Conservation (phyloP, 2,329 filamentous ascomycete species). For the Fusarium irregulare region DNA sequence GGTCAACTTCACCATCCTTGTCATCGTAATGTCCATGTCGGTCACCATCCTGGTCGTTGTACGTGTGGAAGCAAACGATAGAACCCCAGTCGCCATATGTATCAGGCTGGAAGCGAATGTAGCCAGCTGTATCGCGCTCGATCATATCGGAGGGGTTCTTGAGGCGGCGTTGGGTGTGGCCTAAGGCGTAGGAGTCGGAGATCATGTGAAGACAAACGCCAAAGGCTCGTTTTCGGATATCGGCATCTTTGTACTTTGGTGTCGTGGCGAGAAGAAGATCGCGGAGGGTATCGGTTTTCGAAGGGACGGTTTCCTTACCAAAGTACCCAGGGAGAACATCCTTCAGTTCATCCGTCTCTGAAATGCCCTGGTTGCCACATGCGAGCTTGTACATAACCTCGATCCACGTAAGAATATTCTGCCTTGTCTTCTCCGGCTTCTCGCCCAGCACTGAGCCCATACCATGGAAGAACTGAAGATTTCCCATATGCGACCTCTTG, state of each 20-base stretch:
- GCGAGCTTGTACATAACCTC: conserved; percentile 39
- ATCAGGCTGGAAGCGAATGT: conserved; percentile 23
- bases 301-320: conserved; percentile 3
- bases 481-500: conserved; percentile 27
- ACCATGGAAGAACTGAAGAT: conserved; percentile 33
- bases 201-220: conserved; percentile 32
- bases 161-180: conserved; percentile 23
- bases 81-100: conserved; percentile 23
- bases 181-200: conserved; percentile 31
- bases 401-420: conserved; percentile 19
- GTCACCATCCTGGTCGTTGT: conserved; percentile 20
- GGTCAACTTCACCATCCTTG: conserved; percentile 8
- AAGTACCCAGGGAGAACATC: background rate
- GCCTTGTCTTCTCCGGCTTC: conserved; percentile 17
- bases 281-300: conserved; percentile 3
- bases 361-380: conserved; percentile 9
- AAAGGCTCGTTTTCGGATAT: conserved; percentile 21
- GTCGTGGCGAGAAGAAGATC: conserved; percentile 29
- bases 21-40: conserved; percentile 28
- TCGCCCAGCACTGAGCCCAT: conserved; percentile 25
- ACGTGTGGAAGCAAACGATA: conserved; percentile 24
- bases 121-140: conserved; percentile 16
- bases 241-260: conserved; percentile 15
- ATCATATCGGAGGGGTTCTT: conserved; percentile 13
- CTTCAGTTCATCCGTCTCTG: background rate